Evolutionary conservation across 2,329 filamentous ascomycete species (phyloP).

Genomic region (Clarireedia paspali): DNA sequence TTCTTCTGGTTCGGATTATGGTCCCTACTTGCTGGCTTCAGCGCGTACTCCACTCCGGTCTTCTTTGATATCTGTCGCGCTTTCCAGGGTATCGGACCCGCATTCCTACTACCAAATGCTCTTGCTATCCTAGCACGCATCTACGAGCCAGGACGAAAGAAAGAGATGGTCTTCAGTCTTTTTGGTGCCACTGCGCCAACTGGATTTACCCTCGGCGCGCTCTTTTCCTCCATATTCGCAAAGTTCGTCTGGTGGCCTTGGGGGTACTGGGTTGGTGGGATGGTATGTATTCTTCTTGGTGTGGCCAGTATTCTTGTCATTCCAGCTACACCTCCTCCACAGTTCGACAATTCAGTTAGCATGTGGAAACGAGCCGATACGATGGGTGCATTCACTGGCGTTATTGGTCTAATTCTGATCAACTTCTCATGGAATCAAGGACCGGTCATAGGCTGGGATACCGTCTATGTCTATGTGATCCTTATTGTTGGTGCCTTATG

Average conservation of each 20-base stretch:
- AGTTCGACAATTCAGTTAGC: conserved; percentile 27
- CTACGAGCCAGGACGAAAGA: conserved; percentile 36
- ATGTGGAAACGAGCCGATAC: conserved; percentile 30
- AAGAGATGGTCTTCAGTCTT: conserved; percentile 38
- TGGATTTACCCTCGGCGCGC: conserved; percentile 36
- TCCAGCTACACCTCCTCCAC: conserved; percentile 27
- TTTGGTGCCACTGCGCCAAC: conserved; percentile 41
- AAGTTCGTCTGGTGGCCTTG: conserved; percentile 42
- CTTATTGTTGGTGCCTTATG: conserved; percentile 51
- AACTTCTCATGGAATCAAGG: conserved; percentile 46
- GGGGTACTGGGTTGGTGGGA: conserved; percentile 39
- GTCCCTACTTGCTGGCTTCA: conserved; percentile 23
- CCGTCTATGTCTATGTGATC: conserved; percentile 31
- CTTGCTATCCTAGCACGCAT: conserved; percentile 42
- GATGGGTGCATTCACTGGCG: conserved; percentile 38
- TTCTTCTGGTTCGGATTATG: conserved; percentile 32
- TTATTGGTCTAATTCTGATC: conserved; percentile 43
- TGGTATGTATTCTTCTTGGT: conserved; percentile 32
- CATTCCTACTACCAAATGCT: conserved; percentile 44
- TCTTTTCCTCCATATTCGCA: conserved; percentile 35
- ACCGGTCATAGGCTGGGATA: conserved; percentile 20
- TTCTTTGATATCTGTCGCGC: conserved; percentile 44
- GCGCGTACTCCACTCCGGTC: conserved; percentile 20
- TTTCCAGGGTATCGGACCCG: conserved; percentile 47
- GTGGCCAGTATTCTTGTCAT: conserved; percentile 32